phyloP scores from a whole-genome alignment of 306 rosid genomes.

The Lathyrus sativus region DNA sequence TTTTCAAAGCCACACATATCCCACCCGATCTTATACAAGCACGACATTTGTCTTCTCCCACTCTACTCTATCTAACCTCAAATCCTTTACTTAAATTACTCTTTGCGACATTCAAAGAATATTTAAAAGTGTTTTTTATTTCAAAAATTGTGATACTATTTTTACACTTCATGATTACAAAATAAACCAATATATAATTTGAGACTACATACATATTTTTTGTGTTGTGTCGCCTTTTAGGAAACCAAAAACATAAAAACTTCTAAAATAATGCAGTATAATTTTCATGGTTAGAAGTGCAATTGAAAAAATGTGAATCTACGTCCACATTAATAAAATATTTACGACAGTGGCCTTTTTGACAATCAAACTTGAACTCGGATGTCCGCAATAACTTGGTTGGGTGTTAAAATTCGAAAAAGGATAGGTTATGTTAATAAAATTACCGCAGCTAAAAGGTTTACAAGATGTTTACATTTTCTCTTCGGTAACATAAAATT shows the following conservation, averaged over 20 bases:
- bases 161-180: constrained; percentile 1
- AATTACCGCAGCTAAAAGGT: constrained; percentile 42
- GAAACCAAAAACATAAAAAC: neutral
- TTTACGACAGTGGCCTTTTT: constrained; percentile 26
- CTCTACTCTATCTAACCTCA: constrained; percentile 41
- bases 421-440: constrained; percentile 37
- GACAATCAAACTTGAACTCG: neutral
- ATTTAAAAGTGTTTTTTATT: neutral
- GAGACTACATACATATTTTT: neutral
- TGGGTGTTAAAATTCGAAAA: constrained; percentile 39
- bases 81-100: constrained; percentile 34
- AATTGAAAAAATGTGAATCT: constrained; percentile 31
- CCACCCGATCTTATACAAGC: constrained; percentile 34
- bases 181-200: neutral
- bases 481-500: no score
- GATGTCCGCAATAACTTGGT: constrained; percentile 43
- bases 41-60: neutral
- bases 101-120: no score
- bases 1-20: constrained; percentile 38
- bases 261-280: constrained; percentile 25
- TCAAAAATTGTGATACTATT: constrained; percentile 22
- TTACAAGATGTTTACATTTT: constrained; percentile 33
- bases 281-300: constrained; percentile 18
- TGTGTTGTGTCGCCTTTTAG: neutral
- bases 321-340: constrained; percentile 7